phyloP scores from a whole-genome alignment of 2,329 filamentous ascomycete genomes.

The Graphilbum ipis-grandicollis region DNA sequence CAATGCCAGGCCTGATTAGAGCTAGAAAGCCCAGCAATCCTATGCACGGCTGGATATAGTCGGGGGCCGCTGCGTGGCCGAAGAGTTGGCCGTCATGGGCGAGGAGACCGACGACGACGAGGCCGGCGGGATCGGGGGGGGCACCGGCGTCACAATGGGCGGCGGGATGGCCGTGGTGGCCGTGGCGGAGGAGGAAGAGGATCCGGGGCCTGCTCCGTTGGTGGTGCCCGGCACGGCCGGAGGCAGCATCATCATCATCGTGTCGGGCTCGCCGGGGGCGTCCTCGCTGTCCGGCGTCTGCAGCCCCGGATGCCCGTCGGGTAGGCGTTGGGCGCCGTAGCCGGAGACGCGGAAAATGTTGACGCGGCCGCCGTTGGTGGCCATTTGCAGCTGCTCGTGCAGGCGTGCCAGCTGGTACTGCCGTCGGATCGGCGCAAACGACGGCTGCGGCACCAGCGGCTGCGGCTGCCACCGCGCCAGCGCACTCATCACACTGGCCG shows the following conservation, averaged over 20 bases:
- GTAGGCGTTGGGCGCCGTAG: slow-evolving; percentile 35
- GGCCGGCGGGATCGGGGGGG: neutral
- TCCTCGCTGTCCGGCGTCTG: slow-evolving; percentile 35
- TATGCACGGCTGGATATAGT: neutral
- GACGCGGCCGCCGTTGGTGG: slow-evolving; percentile 45
- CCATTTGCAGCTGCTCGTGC: slow-evolving; percentile 47
- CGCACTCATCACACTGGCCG: slow-evolving; percentile 70
- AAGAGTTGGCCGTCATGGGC: too few species aligned
- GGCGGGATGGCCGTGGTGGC: neutral
- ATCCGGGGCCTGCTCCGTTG: too few species aligned
- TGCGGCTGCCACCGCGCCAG: slow-evolving; percentile 60
- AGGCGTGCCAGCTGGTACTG: slow-evolving; percentile 46
- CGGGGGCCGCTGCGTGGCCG: neutral
- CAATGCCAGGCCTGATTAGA: too few species aligned
- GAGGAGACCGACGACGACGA: neutral
- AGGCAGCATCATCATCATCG: slow-evolving; percentile 11
- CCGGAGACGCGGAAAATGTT: slow-evolving; percentile 48
- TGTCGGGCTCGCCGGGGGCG: slow-evolving; percentile 39
- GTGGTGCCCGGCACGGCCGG: slow-evolving; percentile 3
- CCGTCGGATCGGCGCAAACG: slow-evolving; percentile 42
- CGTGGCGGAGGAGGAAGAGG: too few species aligned
- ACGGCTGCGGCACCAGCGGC: slow-evolving; percentile 52
- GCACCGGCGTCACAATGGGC: slow-evolving; percentile 2
- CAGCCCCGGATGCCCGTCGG: slow-evolving; percentile 28
- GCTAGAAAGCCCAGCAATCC: too few species aligned